Base-by-base conservation (phyloP, 225 moss, liverwort and hornwort species). In the Anthoceros angustus region DNA sequence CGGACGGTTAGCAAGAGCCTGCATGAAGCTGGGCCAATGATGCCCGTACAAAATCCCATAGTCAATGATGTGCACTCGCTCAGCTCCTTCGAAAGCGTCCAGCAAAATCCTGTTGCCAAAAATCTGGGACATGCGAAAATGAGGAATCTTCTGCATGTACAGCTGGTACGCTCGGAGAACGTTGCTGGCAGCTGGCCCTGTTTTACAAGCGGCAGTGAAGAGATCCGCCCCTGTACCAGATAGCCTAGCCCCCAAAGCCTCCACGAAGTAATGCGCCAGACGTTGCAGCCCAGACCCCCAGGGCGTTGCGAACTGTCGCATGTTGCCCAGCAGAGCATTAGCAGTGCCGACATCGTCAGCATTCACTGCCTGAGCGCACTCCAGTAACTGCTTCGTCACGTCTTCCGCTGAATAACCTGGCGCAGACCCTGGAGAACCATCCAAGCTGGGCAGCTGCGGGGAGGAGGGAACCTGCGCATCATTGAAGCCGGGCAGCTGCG, bases 1-100 rank as follows among this genome's bases (percentile, higher is more conserved):
- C 14, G 66, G 66, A 11, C 66, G 7, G 11, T 39, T 41, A 18
- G 66, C 66, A 41, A 66, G 66, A 0, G 24, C 42, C 15, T 43
- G 66, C 24, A 66, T 66, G 66, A 66, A 42, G 20, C 42, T 24
- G n/a, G 66, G 40, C 66, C 66, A 66, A 5, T 66, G 66, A 25
- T 40, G 24, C 18, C 41, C 42, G 40, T 66, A 24, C 3, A 42
- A 4, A n/a, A 66, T 66, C 24, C 66, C 66, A 43, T 40, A 42
- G 6, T 66, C 66, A 15, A 66, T 25, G 42, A 66, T 43, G 66
- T 66, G 66, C 42, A 66, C 66, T 16, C 11, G 18, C 9, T 41
- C 39, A 40, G 40, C 66, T n/a, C 66, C 66, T 66, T 66, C 40
- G 11, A 66, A 66, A 20, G 66, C 66, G 7, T 66, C 66, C 40